Evolutionary conservation across 2,329 filamentous ascomycete genomes (phyloP).

Genomic region (Monilinia polystroma): DNA sequence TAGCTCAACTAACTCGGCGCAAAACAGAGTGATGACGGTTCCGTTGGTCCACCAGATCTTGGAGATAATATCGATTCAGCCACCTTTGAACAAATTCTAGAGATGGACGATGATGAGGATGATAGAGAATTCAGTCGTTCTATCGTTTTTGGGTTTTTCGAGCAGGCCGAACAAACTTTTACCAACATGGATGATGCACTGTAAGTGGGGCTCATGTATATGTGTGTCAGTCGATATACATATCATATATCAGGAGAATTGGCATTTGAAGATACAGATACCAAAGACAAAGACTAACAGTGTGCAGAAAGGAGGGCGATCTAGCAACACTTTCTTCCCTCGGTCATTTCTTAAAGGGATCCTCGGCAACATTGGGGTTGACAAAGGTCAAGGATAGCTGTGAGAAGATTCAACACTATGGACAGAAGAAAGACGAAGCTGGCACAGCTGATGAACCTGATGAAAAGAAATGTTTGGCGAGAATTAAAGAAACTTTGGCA

Average conservation of each 20-base stretch:
- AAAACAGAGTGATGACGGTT: slow-evolving; percentile 40
- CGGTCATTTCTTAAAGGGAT: slow-evolving; percentile 96
- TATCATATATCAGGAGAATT: not conserved
- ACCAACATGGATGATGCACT: slow-evolving; percentile 76
- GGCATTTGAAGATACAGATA: slow-evolving; percentile 20
- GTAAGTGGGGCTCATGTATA: slow-evolving; percentile 57
- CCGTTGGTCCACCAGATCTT: slow-evolving; percentile 51
- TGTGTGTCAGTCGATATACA: slow-evolving; percentile 22
- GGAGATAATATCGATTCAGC: slow-evolving; percentile 73
- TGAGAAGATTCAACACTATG: slow-evolving; percentile 94
- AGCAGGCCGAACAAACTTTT: slow-evolving; percentile 86
- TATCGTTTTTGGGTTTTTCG: slow-evolving; percentile 90
- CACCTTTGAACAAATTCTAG: slow-evolving; percentile 93
- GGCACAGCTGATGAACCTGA: slow-evolving; percentile 66
- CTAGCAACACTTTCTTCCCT: slow-evolving; percentile 75
- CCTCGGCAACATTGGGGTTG: slow-evolving; percentile 88
- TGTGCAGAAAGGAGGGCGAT: slow-evolving; percentile 60
- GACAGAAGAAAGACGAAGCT: slow-evolving; percentile 76
- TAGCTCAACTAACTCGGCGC: slow-evolving; percentile 22
- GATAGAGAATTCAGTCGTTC: slow-evolving; percentile 84
- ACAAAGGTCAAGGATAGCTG: slow-evolving; percentile 89
- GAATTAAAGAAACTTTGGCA: slow-evolving; percentile 67
- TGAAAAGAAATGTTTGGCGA: slow-evolving; percentile 64
- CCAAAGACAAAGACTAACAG: slow-evolving; percentile 3
- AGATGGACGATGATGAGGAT: slow-evolving; percentile 92